Conservation (phyloP, 1,139 yeast species). For the Wickerhamomyces sp. region DNA sequence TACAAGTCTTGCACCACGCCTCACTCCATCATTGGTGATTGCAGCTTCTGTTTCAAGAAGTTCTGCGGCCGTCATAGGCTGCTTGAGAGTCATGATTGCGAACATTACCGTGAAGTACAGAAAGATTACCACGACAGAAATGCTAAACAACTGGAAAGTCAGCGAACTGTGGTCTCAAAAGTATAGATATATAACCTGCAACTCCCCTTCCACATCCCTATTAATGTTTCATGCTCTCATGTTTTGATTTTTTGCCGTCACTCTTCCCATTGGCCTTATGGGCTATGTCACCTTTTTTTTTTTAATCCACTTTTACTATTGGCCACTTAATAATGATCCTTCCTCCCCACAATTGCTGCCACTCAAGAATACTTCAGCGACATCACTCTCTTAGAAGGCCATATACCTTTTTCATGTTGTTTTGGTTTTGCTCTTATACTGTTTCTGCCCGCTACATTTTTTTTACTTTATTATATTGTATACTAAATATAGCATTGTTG, state of each 20-base stretch:
- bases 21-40: conserved; percentile 24
- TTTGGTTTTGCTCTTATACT: too few species aligned
- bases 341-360: not conserved
- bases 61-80: conserved; percentile 23
- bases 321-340: not conserved
- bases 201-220: too few species aligned
- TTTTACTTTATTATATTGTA: too few species aligned
- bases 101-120: conserved; percentile 23
- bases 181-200: conserved; percentile 15
- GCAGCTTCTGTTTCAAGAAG: conserved; percentile 23
- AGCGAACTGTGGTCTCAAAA: conserved; percentile 22
- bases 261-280: not conserved
- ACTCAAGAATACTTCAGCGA: too few species aligned
- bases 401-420: too few species aligned
- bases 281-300: not conserved
- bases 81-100: conserved; percentile 23
- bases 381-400: too few species aligned
- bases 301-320: too few species aligned
- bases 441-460: too few species aligned
- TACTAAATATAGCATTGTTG: too few species aligned
- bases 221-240: too few species aligned
- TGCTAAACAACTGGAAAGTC: conserved; percentile 22
- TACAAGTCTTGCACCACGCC: conserved; percentile 20
- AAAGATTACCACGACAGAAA: conserved; percentile 24
- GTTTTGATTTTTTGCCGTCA: not conserved